Evolutionary conservation across 2,329 filamentous ascomycete species (phyloP).

Genomic region (Clarireedia monteithiana): DNA sequence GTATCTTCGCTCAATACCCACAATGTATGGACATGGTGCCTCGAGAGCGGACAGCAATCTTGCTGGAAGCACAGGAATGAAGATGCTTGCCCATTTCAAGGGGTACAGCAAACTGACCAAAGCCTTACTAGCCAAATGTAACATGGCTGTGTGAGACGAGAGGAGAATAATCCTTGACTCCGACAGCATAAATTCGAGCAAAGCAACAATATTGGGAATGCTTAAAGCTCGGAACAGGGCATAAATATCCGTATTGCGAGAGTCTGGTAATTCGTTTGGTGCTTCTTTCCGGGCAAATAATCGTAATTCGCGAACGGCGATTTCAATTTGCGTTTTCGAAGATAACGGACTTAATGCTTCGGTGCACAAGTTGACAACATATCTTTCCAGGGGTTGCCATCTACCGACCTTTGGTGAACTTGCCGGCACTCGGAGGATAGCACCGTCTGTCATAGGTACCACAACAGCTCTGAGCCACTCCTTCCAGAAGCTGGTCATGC

Average conservation of each 20-base stretch:
- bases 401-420: conserved; percentile 86
- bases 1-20: conserved; percentile 89
- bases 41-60: conserved; percentile 85
- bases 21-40: conserved; percentile 93
- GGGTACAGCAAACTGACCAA: conserved; percentile 80
- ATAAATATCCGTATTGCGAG: conserved; percentile 85
- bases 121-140: conserved; percentile 87
- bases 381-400: conserved; percentile 94
- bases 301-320: conserved; percentile 80
- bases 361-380: conserved; percentile 93
- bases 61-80: conserved; percentile 85
- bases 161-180: conserved; percentile 95
- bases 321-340: conserved; percentile 92
- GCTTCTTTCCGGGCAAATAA: conserved; percentile 92
- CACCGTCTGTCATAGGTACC: conserved; percentile 92
- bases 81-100: conserved; percentile 86
- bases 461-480: conserved; percentile 92
- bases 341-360: conserved; percentile 88
- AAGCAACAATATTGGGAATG: conserved; percentile 81
- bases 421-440: conserved; percentile 71
- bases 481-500: conserved; percentile 90
- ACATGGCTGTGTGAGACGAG: conserved; percentile 92
- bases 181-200: conserved; percentile 88
- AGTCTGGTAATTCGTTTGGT: conserved; percentile 84
- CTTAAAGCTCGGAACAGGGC: conserved; percentile 85